Percentiles rank a stretch among this genome's conserved stretches.
Evolutionary conservation across 139 green algal genomes (phyloP).

Genomic region (Closterium sp.): DNA sequence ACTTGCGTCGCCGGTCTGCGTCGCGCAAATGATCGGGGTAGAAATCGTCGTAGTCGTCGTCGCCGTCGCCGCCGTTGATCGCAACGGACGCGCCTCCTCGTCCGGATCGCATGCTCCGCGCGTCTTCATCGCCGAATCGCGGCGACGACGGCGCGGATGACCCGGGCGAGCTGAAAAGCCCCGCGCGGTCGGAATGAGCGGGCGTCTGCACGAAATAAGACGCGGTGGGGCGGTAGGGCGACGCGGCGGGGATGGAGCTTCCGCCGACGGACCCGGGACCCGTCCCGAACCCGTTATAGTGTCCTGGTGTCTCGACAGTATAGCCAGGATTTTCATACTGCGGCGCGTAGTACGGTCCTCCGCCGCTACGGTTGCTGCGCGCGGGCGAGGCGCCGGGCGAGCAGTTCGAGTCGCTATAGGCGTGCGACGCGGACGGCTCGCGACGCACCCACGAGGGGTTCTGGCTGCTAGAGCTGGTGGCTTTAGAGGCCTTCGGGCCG

Average conservation of each 20-base stretch:
- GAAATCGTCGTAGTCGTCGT: background rate
- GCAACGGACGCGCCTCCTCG: background rate
- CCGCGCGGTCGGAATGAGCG: background rate
- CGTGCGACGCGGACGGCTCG: background rate
- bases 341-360: background rate
- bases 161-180: background rate
- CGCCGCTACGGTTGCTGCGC: background rate
- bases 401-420: background rate
- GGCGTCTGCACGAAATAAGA: background rate
- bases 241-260: background rate
- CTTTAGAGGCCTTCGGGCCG: background rate
- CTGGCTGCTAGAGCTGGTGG: background rate
- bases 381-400: background rate
- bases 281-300: background rate
- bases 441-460: background rate
- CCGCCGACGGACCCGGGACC: background rate
- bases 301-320: background rate
- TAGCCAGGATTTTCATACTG: background rate
- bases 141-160: background rate
- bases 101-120: background rate
- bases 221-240: background rate
- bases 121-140: background rate
- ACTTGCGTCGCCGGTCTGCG: background rate
- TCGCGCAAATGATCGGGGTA: background rate
- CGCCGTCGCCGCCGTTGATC: background rate